These are phyloP conservation scores for Lactarius hengduanensis DNA, from an alignment of 768 basidiomycete genomes.

Conservation along the genomic window DNA sequence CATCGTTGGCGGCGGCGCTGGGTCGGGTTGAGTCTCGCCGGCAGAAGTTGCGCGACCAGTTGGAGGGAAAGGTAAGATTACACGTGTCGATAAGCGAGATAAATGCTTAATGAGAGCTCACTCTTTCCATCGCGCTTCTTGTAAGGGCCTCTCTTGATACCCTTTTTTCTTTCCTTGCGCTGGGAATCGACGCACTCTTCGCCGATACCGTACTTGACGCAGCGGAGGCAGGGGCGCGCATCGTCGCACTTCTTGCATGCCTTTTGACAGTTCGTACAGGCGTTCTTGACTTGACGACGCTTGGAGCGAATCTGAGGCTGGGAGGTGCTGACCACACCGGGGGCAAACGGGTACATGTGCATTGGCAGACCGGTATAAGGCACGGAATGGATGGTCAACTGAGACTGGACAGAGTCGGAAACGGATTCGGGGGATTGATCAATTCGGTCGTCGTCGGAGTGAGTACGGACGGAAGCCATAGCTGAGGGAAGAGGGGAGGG, in stretches of 20 bases:
- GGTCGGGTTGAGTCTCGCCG: slow-evolving; percentile 45
- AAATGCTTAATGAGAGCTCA: slow-evolving; percentile 41
- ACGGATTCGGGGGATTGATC: slow-evolving; percentile 30
- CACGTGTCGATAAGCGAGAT: slow-evolving; percentile 25
- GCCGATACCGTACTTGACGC: slow-evolving; percentile 84
- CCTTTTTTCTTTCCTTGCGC: slow-evolving; percentile 89
- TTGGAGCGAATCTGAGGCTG: slow-evolving; percentile 63
- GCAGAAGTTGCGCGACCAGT: slow-evolving; percentile 56
- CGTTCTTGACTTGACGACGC: slow-evolving; percentile 87
- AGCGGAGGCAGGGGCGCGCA: slow-evolving; percentile 88
- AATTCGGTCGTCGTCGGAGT: slow-evolving; percentile 42
- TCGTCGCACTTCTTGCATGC: slow-evolving; percentile 93
- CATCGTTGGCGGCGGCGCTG: slow-evolving; percentile 36
- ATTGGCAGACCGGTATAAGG: slow-evolving; percentile 54
- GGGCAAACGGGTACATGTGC: slow-evolving; percentile 71
- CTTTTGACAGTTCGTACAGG: slow-evolving; percentile 88
- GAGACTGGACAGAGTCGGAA: slow-evolving; percentile 42
- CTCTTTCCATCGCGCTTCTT: slow-evolving; percentile 94
- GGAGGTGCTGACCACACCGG: slow-evolving; percentile 44
- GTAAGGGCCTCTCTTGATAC: slow-evolving; percentile 85
- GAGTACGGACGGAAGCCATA: slow-evolving; percentile 28
- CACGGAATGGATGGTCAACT: slow-evolving; percentile 52
- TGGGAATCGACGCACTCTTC: slow-evolving; percentile 89
- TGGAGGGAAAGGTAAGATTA: slow-evolving; percentile 27
- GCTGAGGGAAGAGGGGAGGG: slow-evolving; percentile 12